phyloP scores from a whole-genome alignment of 805 yeast genomes.

The Lipomyces chichibuensis region DNA sequence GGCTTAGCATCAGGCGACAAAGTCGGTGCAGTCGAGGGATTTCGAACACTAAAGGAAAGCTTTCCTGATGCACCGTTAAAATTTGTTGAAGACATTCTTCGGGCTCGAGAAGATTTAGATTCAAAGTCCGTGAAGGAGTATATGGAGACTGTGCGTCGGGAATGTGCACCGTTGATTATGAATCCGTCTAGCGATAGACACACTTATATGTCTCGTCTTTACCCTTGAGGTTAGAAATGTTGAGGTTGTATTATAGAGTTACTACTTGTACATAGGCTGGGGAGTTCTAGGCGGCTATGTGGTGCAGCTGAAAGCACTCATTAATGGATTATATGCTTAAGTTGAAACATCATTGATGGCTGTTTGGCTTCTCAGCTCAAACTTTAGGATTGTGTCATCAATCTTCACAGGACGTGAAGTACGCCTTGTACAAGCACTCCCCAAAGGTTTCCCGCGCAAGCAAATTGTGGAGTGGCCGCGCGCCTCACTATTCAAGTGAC shows the following conservation, averaged over 20 bases:
- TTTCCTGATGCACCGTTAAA: constrained; percentile 80
- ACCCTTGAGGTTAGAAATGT: background rate
- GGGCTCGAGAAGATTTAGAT: constrained; percentile 48
- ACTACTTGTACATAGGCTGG: background rate
- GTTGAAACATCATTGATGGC: no score
- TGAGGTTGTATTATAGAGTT: background rate
- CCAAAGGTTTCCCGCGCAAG: no score
- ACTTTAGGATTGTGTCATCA: no score
- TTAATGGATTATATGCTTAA: no score
- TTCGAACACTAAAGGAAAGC: constrained; percentile 61
- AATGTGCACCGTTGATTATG: constrained; percentile 12
- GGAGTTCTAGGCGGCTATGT: no score
- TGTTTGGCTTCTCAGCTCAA: no score
- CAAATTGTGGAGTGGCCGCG: no score
- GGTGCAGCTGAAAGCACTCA: no score
- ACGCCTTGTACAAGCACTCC: no score
- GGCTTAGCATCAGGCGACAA: constrained; percentile 53
- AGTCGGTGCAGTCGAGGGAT: constrained; percentile 49
- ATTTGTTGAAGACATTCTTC: constrained; percentile 66
- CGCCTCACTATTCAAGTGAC: no score
- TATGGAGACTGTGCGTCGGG: constrained; percentile 39
- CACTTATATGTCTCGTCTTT: constrained; percentile 24
- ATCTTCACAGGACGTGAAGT: no score
- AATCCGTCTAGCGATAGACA: constrained; percentile 8
- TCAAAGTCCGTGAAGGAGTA: constrained; percentile 40